A percentile compares a stretch with the other conserved stretches of the same genome.
These are phyloP conservation scores for Kwoniella mangroviensis DNA, from an alignment of 768 basidiomycete genomes.

Conservation along the genomic window DNA sequence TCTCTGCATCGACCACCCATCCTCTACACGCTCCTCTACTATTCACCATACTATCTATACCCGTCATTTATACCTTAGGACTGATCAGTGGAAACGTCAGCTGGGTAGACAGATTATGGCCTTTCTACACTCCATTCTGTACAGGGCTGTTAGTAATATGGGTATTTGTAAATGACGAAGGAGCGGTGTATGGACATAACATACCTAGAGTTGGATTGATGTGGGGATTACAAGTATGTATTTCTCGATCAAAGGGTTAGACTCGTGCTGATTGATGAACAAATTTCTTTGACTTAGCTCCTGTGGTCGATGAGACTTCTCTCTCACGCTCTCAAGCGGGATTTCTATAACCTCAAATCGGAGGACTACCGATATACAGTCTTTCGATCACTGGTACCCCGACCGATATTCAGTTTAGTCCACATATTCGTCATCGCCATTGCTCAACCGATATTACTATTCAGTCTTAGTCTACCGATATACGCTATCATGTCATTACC, in stretches of 20 bases:
- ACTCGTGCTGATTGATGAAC: too few relatives aligned
- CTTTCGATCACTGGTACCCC: slow-evolving; percentile 67
- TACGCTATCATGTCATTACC: slow-evolving; percentile 57
- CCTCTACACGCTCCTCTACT: slow-evolving; percentile 44
- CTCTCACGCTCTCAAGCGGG: slow-evolving; percentile 83
- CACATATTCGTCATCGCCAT: slow-evolving; percentile 76
- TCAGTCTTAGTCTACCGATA: slow-evolving; percentile 63
- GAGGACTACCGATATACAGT: slow-evolving; percentile 87
- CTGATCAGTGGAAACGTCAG: slow-evolving; percentile 51
- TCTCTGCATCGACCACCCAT: slow-evolving; percentile 35
- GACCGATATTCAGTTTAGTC: slow-evolving; percentile 66
- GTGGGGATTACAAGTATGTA: slow-evolving; percentile 68
- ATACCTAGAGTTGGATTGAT: slow-evolving; percentile 70
- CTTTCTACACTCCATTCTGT: slow-evolving; percentile 76
- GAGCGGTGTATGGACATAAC: slow-evolving; percentile 67
- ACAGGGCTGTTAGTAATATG: slow-evolving; percentile 78
- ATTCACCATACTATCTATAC: slow-evolving; percentile 30
- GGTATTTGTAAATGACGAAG: slow-evolving; percentile 62
- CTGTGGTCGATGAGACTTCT: slow-evolving; percentile 63
- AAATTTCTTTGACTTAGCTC: slow-evolving; percentile 11
- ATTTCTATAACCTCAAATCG: slow-evolving; percentile 66
- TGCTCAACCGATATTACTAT: slow-evolving; percentile 79
- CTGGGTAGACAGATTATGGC: slow-evolving; percentile 68
- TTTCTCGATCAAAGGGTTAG: too few relatives aligned
- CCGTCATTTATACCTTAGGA: slow-evolving; percentile 43